Percentiles rank a stretch among this genome's conserved stretches.
Conservation (phyloP, 2,329 filamentous ascomycete genomes). For the Annulohypoxylon truncatum region DNA sequence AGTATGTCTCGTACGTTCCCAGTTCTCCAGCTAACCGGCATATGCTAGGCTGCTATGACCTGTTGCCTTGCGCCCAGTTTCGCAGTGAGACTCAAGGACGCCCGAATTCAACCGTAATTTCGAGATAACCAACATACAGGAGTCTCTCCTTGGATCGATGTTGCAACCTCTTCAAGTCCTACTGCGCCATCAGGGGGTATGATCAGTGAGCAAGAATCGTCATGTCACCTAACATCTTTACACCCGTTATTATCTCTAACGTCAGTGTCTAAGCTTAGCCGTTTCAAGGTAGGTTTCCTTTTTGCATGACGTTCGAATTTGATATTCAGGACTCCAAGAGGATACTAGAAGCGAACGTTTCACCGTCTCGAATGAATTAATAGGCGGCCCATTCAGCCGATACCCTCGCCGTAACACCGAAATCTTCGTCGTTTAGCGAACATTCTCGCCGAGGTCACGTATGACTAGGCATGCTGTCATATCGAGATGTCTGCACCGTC, state of each 20-base stretch:
- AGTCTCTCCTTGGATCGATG: not conserved
- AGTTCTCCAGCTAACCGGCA: not conserved
- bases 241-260: not conserved
- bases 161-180: not conserved
- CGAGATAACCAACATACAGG: not conserved
- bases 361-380: not conserved
- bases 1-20: not conserved
- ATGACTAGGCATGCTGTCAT: not conserved
- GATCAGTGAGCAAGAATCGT: not conserved
- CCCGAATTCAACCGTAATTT: not conserved
- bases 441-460: not conserved
- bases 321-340: not conserved
- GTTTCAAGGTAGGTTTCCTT: not conserved
- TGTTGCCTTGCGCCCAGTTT: not conserved
- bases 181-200: not conserved
- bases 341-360: not conserved
- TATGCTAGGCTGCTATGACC: not conserved
- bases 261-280: not conserved
- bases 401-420: not conserved
- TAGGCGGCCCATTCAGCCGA: not conserved
- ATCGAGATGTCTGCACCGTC: slow-evolving; percentile 2
- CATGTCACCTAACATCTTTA: not conserved
- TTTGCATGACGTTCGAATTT: not conserved
- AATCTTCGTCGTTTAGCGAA: not conserved
- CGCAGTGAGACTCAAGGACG: not conserved